These are phyloP conservation scores for Colletotrichum spaethianum DNA, from an alignment of 2,329 filamentous ascomycete genomes.

Conservation along the genomic window DNA sequence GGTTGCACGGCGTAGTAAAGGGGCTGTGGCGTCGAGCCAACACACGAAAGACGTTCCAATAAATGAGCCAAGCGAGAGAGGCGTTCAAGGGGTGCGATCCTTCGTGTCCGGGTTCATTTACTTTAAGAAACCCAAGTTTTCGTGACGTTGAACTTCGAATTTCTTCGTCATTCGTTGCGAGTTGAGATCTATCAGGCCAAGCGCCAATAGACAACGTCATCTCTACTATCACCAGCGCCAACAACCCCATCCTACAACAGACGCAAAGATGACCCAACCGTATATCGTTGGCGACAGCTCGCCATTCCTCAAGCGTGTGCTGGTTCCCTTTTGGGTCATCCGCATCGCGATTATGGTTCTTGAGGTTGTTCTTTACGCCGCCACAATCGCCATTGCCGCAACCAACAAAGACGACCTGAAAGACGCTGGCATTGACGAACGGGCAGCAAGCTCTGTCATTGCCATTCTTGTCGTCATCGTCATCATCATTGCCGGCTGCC, in stretches of 20 bases:
- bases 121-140: neutral
- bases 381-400: slow-evolving; percentile 43
- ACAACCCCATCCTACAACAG: neutral
- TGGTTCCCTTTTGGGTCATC: slow-evolving; percentile 53
- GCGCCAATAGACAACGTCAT: too few relatives aligned
- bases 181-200: neutral
- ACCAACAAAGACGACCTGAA: slow-evolving; percentile 41
- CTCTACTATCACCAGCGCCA: too few relatives aligned
- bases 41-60: neutral
- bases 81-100: slow-evolving; percentile 5
- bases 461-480: slow-evolving; percentile 46
- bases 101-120: neutral
- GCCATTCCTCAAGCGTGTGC: slow-evolving; percentile 52
- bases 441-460: slow-evolving; percentile 30
- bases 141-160: neutral
- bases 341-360: slow-evolving; percentile 50
- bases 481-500: slow-evolving; percentile 46
- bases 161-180: neutral
- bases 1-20: neutral
- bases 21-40: slow-evolving; percentile 22
- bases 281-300: slow-evolving; percentile 49
- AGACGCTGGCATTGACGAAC: slow-evolving; percentile 8
- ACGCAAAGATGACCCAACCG: slow-evolving; percentile 43
- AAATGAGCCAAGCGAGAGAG: neutral
- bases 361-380: slow-evolving; percentile 45